A percentile compares a stretch with the other conserved stretches of the same genome.
These are phyloP conservation scores for Opeltia flavorubescens DNA, from an alignment of 495 filamentous ascomycete species.

Conservation along the genomic window DNA sequence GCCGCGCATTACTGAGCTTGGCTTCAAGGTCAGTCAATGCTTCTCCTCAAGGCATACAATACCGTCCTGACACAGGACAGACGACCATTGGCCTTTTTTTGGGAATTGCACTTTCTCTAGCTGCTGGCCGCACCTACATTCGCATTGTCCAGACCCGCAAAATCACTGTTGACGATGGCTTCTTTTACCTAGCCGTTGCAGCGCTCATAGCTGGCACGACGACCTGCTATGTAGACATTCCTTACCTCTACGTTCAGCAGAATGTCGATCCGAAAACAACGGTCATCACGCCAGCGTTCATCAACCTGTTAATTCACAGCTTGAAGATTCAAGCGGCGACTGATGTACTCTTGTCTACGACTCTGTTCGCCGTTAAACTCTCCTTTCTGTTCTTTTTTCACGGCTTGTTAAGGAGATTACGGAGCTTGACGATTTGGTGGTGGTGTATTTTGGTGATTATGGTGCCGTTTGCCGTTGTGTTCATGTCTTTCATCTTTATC, in stretches of 20 bases:
- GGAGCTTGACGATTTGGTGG: constrained; percentile 9
- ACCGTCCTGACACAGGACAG: not conserved
- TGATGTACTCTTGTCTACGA: not conserved
- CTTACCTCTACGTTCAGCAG: constrained; percentile 10
- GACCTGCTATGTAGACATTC: constrained; percentile 8
- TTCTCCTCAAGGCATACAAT: not conserved
- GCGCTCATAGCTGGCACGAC: constrained; percentile 5
- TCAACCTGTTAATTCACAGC: constrained; percentile 3
- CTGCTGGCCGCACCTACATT: constrained; percentile 4
- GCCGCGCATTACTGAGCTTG: not conserved
- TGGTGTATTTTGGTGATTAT: constrained; percentile 7
- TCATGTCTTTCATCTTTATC: constrained; percentile 8
- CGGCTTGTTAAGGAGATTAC: constrained; percentile 1
- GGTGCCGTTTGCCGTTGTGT: constrained; percentile 4
- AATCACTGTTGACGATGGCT: constrained; percentile 8
- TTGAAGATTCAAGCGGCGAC: constrained; percentile 5
- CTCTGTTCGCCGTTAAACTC: constrained; percentile 8
- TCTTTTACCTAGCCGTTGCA: constrained; percentile 6
- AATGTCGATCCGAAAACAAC: constrained; percentile 8
- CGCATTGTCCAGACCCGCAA: constrained; percentile 1
- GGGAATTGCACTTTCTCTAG: constrained; percentile 6
- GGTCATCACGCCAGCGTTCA: constrained; percentile 2
- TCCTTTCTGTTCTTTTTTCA: constrained; percentile 13
- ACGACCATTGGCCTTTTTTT: constrained; percentile 4
- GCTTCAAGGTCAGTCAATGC: not conserved